Evolutionary conservation across 2,329 filamentous ascomycete genomes (phyloP).

Genomic region (Colletotrichum phormii): DNA sequence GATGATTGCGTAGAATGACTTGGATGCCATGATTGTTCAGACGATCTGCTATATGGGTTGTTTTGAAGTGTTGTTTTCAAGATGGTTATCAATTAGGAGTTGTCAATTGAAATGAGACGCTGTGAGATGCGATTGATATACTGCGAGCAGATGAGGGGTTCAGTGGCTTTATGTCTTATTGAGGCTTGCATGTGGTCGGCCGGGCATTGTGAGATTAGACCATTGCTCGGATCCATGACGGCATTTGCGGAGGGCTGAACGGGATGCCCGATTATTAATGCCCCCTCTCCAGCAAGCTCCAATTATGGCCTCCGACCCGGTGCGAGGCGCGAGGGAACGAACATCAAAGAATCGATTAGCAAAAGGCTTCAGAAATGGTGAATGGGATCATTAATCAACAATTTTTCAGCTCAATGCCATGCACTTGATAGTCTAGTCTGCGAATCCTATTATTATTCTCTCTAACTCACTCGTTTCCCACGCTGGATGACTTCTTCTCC

Average conservation of each 20-base stretch:
- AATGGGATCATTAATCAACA: background rate
- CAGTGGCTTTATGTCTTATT: constrained; percentile 3
- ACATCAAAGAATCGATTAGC: background rate
- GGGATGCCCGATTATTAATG: constrained; percentile 31
- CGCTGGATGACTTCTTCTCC: background rate
- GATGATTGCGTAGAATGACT: constrained; percentile 71
- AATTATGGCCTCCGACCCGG: constrained; percentile 12
- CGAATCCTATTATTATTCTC: background rate
- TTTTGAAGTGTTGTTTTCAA: background rate
- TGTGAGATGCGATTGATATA: background rate
- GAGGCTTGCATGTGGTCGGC: background rate
- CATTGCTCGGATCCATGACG: constrained; percentile 33
- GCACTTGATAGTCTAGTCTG: background rate
- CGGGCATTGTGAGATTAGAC: constrained; percentile 11
- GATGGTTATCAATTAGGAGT: background rate
- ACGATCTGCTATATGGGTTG: background rate
- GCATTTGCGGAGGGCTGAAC: constrained; percentile 30
- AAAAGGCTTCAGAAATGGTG: background rate
- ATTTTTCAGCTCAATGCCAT: background rate
- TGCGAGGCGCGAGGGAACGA: background rate
- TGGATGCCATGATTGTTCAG: constrained; percentile 43
- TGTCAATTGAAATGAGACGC: background rate
- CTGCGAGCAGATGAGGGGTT: background rate
- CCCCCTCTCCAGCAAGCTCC: constrained; percentile 4
- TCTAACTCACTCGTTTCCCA: background rate